Evolutionary conservation across 768 basidiomycete species (phyloP), one percentile per base, ranked within the genome.

Genomic region (Asterophora parasitica): DNA sequence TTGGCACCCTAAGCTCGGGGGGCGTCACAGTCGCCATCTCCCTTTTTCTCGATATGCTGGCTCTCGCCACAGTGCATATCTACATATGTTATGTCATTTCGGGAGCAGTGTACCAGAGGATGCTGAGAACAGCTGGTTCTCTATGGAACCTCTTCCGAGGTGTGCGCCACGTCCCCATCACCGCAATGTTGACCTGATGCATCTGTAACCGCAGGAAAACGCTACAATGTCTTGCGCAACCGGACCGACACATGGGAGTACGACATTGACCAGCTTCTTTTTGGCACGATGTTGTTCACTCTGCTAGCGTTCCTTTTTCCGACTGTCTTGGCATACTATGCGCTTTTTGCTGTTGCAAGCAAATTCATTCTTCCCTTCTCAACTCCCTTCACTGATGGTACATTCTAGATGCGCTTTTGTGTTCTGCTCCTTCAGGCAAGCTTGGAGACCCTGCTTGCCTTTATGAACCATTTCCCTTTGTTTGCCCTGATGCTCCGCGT

Each of bases 61-160:
- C 75, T 4, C 43, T 90, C 19, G 60, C 88, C 37, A 91, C 90
- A 0, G 63, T 77, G 0, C 93, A 95, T 58, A 69, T 94, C 10
- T 76, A 81, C 41, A 50, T 83, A 3, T 86, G 82, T 53, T 89
- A 93, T 62, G 63, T 77, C 32, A 59, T 87, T 28, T 76, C 85
- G 3, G 72, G 79, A 3, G 58, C 65, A 0, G 74, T 88, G 2
- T 93, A 86, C 58, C 73, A 70, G 40, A 77, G 72, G 51, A 79
- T 81, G 56, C 70, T 85, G 35, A 69, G 68, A 19, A 76, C 75
- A 19, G 72, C 77, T 15, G 77, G 76, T 30, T 88, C 82, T 1
- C 65, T 97, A 27, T 95, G 90, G 83, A 90, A 90, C 59, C 75
- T 97, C 16, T 96, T 97, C 62, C 75, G 92, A 66, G 95, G 93